These are phyloP conservation scores for Closterium sp. DNA, from an alignment of 139 green algal species.

Conservation along the genomic window DNA sequence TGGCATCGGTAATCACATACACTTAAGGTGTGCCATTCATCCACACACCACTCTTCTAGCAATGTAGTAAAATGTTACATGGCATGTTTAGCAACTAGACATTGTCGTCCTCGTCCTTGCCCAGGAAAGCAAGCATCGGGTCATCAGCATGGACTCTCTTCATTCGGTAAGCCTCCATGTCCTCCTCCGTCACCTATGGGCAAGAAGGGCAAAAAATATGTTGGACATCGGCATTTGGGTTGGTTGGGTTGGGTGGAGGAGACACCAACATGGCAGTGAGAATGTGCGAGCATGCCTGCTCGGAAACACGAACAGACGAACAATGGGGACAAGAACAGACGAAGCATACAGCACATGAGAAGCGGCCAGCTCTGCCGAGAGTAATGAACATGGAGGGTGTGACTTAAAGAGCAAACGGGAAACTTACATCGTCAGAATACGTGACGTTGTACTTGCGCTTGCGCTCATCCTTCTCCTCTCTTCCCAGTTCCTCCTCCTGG, in stretches of 20 bases:
- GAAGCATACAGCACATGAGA: neutral
- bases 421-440: constrained; percentile 44
- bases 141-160: constrained; percentile 70
- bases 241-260: too few species aligned
- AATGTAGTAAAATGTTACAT: neutral
- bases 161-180: constrained; percentile 97
- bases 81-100: neutral
- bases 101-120: neutral
- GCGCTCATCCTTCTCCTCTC: constrained; percentile 65
- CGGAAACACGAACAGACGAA: neutral
- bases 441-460: constrained; percentile 82
- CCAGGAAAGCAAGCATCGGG: constrained; percentile 62
- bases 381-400: neutral
- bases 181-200: constrained; percentile 80
- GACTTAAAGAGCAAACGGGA: neutral
- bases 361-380: neutral
- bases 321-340: neutral
- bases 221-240: too few species aligned
- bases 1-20: too few species aligned
- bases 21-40: too few species aligned
- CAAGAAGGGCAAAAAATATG: too few species aligned
- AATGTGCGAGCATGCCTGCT: too few species aligned
- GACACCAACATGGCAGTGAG: too few species aligned
- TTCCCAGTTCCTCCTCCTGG: constrained; percentile 15
- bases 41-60: too few species aligned